Percentiles rank a stretch among this genome's conserved stretches.
Evolutionary conservation across 306 rosid genomes (phyloP).

Genomic region (Sindora glabra): DNA sequence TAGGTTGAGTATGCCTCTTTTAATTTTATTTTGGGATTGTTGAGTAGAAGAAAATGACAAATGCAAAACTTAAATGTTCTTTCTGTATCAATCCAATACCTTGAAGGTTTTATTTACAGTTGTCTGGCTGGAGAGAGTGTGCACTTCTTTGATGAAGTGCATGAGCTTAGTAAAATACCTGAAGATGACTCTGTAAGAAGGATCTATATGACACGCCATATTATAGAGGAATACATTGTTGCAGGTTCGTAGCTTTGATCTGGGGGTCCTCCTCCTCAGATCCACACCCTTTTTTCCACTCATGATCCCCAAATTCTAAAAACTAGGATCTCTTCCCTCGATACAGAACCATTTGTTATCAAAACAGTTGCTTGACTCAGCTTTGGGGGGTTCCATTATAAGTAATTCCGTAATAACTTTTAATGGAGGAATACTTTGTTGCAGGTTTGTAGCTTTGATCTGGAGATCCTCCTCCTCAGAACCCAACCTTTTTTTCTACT

Average conservation of each 20-base stretch:
- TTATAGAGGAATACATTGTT: conserved; percentile 79
- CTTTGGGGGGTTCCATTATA: not conserved
- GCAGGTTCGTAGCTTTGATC: conserved; percentile 47
- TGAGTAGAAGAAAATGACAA: not conserved
- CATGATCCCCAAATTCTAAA: not conserved
- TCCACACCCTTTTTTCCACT: not conserved
- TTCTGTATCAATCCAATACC: too few species aligned
- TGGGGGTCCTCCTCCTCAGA: not conserved
- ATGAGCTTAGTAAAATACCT: conserved; percentile 77
- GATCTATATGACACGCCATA: conserved; percentile 93
- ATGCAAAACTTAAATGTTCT: too few species aligned
- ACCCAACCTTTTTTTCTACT: not conserved
- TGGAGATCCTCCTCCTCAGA: not conserved
- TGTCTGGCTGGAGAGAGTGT: conserved; percentile 99
- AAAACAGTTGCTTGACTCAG: not conserved
- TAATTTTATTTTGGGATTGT: not conserved
- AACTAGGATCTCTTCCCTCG: conserved; percentile 1
- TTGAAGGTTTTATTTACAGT: conserved; percentile 58
- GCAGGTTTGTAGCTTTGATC: conserved; percentile 47
- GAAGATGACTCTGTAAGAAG: conserved; percentile 72
- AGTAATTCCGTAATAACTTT: too few species aligned
- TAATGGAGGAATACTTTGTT: conserved; percentile 77
- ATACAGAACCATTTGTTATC: not conserved
- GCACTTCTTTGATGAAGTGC: conserved; percentile 83
- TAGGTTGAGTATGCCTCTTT: not conserved